Percentiles rank a stretch among this genome's conserved stretches.
phyloP scores from a whole-genome alignment of 2,329 filamentous ascomycete genomes.

The Botrytis medusae region DNA sequence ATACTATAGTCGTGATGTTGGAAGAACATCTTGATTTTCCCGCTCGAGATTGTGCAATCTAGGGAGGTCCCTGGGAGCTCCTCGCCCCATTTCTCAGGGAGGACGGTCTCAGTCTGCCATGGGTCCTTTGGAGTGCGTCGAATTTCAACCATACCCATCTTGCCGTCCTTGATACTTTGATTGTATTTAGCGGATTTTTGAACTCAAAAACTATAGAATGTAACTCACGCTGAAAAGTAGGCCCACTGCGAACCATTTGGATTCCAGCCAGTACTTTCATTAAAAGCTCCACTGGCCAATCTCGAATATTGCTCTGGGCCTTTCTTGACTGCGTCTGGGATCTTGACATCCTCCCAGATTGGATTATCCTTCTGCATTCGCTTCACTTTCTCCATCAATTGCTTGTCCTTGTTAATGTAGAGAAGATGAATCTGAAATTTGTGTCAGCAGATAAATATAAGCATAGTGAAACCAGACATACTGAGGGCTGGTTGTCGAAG shows the following conservation, averaged over 20 bases:
- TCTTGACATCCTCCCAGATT: constrained; percentile 8
- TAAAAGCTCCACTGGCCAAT: constrained; percentile 7
- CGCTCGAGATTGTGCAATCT: neutral
- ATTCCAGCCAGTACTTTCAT: neutral
- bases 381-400: constrained; percentile 13
- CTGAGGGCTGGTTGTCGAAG: constrained; percentile 4
- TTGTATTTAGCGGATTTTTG: neutral
- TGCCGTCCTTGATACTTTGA: neutral
- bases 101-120: constrained; percentile 14
- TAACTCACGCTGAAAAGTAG: constrained; percentile 15
- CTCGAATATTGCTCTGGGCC: constrained; percentile 17
- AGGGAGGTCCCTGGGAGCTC: constrained; percentile 1
- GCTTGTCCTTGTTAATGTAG: constrained; percentile 2
- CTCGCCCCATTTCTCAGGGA: constrained; percentile 6
- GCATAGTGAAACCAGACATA: neutral
- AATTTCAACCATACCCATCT: constrained; percentile 12
- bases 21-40: constrained; percentile 2
- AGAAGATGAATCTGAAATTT: constrained; percentile 16
- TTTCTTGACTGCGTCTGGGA: constrained; percentile 12
- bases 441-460: neutral
- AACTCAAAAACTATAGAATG: neutral
- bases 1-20: constrained; percentile 19
- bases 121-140: constrained; percentile 16
- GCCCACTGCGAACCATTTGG: constrained; percentile 17
- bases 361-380: constrained; percentile 13